Evolutionary conservation across 2,329 filamentous ascomycete species (phyloP), one percentile per base, ranked within the genome.

Genomic region (Fusarium sp.): DNA sequence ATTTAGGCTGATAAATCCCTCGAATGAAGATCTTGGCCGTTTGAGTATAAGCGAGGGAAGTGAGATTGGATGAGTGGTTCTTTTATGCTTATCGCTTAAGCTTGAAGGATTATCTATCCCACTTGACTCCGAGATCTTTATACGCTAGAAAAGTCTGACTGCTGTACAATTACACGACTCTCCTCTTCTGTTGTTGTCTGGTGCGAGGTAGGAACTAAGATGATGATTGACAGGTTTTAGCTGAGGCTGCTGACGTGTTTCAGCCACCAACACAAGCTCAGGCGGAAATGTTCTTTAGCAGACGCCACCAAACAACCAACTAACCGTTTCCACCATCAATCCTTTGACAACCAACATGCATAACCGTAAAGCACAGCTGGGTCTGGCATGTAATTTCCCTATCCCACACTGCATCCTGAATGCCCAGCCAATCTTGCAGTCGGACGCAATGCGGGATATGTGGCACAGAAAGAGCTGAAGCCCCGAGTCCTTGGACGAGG

Each of bases 11-110:
- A 63, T 13, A 30, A 69, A 66, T 62, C 54, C 65, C 61, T 57
- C 66, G 48, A n/a, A 25, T 54, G 65, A 21, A 26, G 55, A 69
- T 69, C 55, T 26, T 66, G 16, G 14, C 65, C 41, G 13, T 16
- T 21, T 23, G 14, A 12, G 11, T 44, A 53, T 37, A 67, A 39
- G 51, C 41, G 19, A 30, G 30, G 19, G 34, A 52, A 49, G 51
- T 16, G 62, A 62, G 39, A 56, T 45, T 30, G 18, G 14, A 42
- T 46, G 31, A 21, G 26, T 25, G 11, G 42, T 39, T 46, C 19
- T 14, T 41, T 51, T 51, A 51, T 51, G 49, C 49, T 51, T 51
- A 51, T 51, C n/a, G 21, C 49, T 41, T 19, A 9, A 23, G 13
- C 14, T 16, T 13, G 21, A 8, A 34, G 21, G 18, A 26, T 34